These are phyloP conservation scores for Neoconidiobolus thromboides DNA, from an alignment of 371 early-diverging fungal genomes.

Conservation along the genomic window DNA sequence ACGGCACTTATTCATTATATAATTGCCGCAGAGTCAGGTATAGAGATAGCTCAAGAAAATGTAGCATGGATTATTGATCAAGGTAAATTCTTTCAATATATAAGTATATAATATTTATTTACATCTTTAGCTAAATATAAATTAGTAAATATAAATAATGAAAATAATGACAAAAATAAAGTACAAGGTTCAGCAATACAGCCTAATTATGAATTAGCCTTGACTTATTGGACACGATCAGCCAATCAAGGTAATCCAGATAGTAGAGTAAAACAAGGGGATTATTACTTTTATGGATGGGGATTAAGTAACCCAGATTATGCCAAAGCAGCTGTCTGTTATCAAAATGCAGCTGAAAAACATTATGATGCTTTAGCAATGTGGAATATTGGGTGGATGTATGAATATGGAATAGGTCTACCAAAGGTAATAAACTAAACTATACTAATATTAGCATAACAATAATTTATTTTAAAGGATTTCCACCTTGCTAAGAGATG, in stretches of 20 bases:
- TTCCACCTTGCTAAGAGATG: slow-evolving; percentile 80
- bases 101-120: too few species aligned
- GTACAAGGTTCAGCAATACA: slow-evolving; percentile 6
- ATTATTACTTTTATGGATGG: slow-evolving; percentile 77
- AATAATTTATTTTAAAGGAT: slow-evolving; percentile 27
- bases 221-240: slow-evolving; percentile 81
- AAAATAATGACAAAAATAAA: slow-evolving; percentile 1
- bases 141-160: not conserved
- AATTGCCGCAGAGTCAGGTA: slow-evolving; percentile 70
- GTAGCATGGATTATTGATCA: slow-evolving; percentile 78
- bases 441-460: not conserved
- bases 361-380: slow-evolving; percentile 67
- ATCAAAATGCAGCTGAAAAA: slow-evolving; percentile 64
- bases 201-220: slow-evolving; percentile 26
- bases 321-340: slow-evolving; percentile 67
- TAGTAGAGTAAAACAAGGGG: slow-evolving; percentile 80
- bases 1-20: slow-evolving; percentile 47
- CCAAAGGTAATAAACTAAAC: slow-evolving; percentile 20
- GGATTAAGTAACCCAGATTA: slow-evolving; percentile 40
- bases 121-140: too few species aligned
- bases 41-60: slow-evolving; percentile 63
- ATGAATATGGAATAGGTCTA: slow-evolving; percentile 89
- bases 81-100: slow-evolving; percentile 13
- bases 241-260: slow-evolving; percentile 87
- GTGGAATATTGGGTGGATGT: slow-evolving; percentile 95